These are phyloP conservation scores for Meredithiella fracta DNA, from an alignment of 2,329 filamentous ascomycete genomes.

Conservation along the genomic window DNA sequence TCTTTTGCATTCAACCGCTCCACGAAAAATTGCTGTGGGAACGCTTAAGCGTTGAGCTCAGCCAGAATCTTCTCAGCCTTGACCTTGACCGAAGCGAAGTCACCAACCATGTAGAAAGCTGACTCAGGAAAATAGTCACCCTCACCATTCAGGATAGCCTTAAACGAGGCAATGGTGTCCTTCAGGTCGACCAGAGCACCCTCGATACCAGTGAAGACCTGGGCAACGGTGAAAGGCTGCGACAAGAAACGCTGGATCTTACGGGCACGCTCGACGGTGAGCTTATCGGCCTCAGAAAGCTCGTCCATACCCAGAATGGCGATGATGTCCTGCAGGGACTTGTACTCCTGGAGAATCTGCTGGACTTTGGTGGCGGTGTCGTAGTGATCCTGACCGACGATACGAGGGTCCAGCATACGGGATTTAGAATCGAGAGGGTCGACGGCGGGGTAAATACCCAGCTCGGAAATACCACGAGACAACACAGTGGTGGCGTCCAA, in stretches of 20 bases:
- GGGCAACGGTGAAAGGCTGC: conserved; percentile 87
- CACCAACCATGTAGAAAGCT: conserved; percentile 96
- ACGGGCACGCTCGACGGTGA: conserved; percentile 99
- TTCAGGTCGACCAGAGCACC: conserved; percentile 94
- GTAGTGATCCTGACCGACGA: conserved; percentile 98
- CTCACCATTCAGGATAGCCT: conserved; percentile 89
- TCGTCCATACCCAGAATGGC: conserved; percentile 99
- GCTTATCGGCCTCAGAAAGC: conserved; percentile 96
- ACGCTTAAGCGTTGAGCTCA: conserved; percentile 46
- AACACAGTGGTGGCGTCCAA: conserved; percentile 99
- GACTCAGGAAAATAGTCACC: conserved; percentile 89
- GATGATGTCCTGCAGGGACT: conserved; percentile 99
- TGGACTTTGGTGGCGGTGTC: conserved; percentile 84
- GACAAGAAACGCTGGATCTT: conserved; percentile 99
- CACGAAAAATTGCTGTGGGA: conserved; percentile 6
- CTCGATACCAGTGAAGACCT: conserved; percentile 84
- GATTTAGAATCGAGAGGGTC: conserved; percentile 99
- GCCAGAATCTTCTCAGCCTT: conserved; percentile 99
- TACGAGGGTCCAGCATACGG: conserved; percentile 97
- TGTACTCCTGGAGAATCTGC: conserved; percentile 99
- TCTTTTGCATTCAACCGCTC: conserved; percentile 12
- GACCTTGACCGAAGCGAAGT: conserved; percentile 76
- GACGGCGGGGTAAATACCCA: conserved; percentile 99
- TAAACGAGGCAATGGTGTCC: conserved; percentile 95
- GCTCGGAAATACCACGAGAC: conserved; percentile 99